These are phyloP conservation scores for Gossypium sturtianum DNA, from an alignment of 345 rosid species.

Conservation along the genomic window DNA sequence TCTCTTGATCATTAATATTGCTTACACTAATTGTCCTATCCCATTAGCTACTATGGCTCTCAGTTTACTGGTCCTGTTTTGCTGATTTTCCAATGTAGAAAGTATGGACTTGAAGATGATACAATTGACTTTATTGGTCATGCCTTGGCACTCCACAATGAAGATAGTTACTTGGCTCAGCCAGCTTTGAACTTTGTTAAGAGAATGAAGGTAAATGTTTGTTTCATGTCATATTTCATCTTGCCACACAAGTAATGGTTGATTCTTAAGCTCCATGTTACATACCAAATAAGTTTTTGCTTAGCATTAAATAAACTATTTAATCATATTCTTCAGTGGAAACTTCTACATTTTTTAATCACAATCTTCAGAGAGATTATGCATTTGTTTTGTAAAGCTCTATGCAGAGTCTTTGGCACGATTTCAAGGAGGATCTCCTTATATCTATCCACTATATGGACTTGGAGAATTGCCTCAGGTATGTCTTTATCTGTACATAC, in stretches of 20 bases:
- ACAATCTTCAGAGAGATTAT: background rate
- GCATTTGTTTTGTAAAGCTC: conserved; percentile 38
- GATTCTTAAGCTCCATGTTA: background rate
- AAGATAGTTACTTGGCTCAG: conserved; percentile 69
- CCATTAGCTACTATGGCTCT: background rate
- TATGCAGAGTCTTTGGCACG: conserved; percentile 90
- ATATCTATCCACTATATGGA: conserved; percentile 81
- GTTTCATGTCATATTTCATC: background rate
- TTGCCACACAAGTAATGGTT: background rate
- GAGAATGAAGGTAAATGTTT: conserved; percentile 64
- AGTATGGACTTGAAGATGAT: conserved; percentile 87
- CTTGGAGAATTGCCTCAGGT: conserved; percentile 95
- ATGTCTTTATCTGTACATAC: background rate
- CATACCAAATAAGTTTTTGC: no score
- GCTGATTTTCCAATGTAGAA: conserved; percentile 28
- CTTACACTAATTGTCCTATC: background rate
- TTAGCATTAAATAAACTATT: no score
- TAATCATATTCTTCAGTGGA: background rate
- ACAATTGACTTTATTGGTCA: conserved; percentile 87
- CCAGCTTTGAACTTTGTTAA: conserved; percentile 75
- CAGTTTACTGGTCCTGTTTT: background rate
- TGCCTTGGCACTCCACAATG: conserved; percentile 78
- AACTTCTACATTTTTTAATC: background rate
- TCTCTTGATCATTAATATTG: background rate
- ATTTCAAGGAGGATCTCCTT: conserved; percentile 90